Base-by-base conservation (phyloP, 2,329 filamentous ascomycete genomes). In the Nannizzia gypsea region DNA sequence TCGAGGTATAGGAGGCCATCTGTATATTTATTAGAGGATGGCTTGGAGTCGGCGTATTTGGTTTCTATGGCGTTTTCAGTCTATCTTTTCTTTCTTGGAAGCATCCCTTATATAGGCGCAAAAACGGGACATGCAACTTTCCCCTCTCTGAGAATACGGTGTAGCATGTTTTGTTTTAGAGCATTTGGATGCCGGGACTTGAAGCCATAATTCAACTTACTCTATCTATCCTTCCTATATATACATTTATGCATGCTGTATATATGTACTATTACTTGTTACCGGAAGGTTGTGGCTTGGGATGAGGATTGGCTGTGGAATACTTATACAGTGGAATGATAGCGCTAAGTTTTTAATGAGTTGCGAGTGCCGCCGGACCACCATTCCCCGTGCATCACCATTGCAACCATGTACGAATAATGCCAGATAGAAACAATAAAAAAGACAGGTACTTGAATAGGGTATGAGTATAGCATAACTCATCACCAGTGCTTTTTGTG, bases 11-110 rank as follows among this genome's bases (percentile, higher is more conserved):
- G 50, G n/a, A 6, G 50, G 50, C 15, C 50, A 26, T 54, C 50
- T 54, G 50, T 54, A 54, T 54, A 54, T 54, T 54, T 34, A 54
- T 54, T 54, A 54, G 13, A 54, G 48, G 20, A 6, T 15, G 28
- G 9, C 13, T 31, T 54, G 50, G 50, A 54, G 50, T 54, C n/a
- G 50, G 50, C 26, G 50, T 6, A 54, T 20, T 54, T 54, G 50
- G 50, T n/a, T 26, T 26, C 26, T 54, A n/a, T 4, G 42, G 17
- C 3, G 17, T 20, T 24, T 46, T 26, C 44, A 24, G 13, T 36
- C 13, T 36, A 13, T 36, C 31, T 22, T 24, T 9, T 22, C n/a
- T 44, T 44, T 44, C 44, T 54, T 54, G 48, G 48, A 20, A 54
- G 28, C 48, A 54, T 34, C 50, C 50, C 15, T 52, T 52, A 31